Evolutionary conservation across 2,329 filamentous ascomycete genomes (phyloP).

Genomic region (Penicillium expansum): DNA sequence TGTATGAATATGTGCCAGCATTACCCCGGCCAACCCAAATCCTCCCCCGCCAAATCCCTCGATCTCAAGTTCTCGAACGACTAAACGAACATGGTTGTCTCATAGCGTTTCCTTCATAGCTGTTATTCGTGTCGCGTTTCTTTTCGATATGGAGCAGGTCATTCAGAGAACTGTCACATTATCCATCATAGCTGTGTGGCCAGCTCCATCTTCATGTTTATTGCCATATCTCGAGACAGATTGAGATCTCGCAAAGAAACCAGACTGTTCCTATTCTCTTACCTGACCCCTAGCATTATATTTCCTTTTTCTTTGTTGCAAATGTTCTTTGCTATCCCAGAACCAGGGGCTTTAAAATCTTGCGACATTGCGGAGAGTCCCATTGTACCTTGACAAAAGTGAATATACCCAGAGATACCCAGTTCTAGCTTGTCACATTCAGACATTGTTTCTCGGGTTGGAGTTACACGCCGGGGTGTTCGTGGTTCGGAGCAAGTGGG

Average conservation of each 20-base stretch:
- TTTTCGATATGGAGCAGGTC: neutral
- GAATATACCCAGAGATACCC: neutral
- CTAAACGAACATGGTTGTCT: neutral
- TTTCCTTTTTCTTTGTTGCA: neutral
- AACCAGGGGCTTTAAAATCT: neutral
- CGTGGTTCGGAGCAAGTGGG: neutral
- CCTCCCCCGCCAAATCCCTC: neutral
- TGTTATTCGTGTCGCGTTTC: neutral
- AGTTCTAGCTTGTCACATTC: neutral
- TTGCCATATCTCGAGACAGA: slow-evolving; percentile 5
- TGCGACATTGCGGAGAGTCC: neutral
- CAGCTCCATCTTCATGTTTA: neutral
- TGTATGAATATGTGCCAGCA: neutral
- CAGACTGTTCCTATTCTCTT: neutral
- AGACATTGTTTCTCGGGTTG: neutral
- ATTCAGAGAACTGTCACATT: neutral
- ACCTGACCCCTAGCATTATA: neutral
- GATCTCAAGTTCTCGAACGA: neutral
- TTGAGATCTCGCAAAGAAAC: slow-evolving; percentile 2
- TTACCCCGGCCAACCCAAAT: neutral
- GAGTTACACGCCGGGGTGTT: neutral
- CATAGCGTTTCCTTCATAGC: slow-evolving; percentile 1
- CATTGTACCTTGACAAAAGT: neutral
- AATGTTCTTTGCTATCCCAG: neutral
- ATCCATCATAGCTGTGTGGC: neutral